These are phyloP conservation scores for Paecilomyces fulvus DNA, from an alignment of 2,329 filamentous ascomycete genomes.

Conservation along the genomic window DNA sequence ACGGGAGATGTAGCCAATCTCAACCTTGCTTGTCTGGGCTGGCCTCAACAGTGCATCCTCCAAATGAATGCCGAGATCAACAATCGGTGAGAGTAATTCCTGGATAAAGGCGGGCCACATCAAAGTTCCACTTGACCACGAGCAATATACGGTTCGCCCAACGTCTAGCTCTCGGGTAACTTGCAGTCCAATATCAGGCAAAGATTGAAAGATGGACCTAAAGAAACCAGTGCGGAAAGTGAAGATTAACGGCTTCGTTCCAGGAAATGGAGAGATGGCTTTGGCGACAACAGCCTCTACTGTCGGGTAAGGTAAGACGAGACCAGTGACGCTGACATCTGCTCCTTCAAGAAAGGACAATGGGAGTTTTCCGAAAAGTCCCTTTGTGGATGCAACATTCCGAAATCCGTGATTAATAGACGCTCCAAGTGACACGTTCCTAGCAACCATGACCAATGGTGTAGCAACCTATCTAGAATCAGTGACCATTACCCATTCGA, in stretches of 20 bases:
- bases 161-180: conserved; percentile 22
- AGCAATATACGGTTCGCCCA: conserved; percentile 21
- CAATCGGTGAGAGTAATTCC: conserved; percentile 15
- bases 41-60: conserved; percentile 11
- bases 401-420: conserved; percentile 21
- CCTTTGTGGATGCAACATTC: conserved; percentile 17
- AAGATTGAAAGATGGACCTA: conserved; percentile 16
- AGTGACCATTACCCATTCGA: conserved; percentile 1
- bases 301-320: conserved; percentile 22
- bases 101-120: conserved; percentile 23
- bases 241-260: conserved; percentile 26
- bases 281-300: conserved; percentile 23
- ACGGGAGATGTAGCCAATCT: conserved; percentile 24
- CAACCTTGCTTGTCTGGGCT: conserved; percentile 21
- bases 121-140: conserved; percentile 31
- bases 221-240: conserved; percentile 20
- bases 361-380: conserved; percentile 18
- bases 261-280: conserved; percentile 20
- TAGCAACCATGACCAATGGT: conserved; percentile 18
- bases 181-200: conserved; percentile 24
- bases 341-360: conserved; percentile 26
- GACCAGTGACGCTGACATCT: conserved; percentile 16
- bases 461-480: conserved; percentile 19
- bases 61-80: conserved; percentile 15
- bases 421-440: conserved; percentile 25